Base-by-base conservation (phyloP, 2,329 filamentous ascomycete species). In the Penicillium sp. region DNA sequence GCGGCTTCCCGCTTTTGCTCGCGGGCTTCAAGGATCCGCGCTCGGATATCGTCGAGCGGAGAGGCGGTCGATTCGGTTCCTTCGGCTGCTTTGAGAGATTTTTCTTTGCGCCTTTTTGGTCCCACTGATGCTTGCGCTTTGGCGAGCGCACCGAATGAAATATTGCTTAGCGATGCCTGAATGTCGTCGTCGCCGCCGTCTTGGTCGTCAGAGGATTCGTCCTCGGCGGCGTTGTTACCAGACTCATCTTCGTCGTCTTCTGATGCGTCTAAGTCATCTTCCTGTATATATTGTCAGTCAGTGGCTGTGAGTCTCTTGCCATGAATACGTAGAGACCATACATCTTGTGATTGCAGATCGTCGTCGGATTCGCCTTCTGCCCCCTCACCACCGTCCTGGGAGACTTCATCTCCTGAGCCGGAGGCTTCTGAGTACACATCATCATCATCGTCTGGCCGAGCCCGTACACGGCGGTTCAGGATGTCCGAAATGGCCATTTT, bases 141-240 rank as follows among this genome's bases (percentile, higher is more conserved):
- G 50, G 87, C 87, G 27, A 96, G 74, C n/a, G 87, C 86, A 48
- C 89, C 90, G 58, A 97, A 96, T 16, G 89, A 93, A 50, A 96
- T 80, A 45, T 72, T 75, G 56, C 71, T 74, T 42, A 83, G 65
- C 21, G 67, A 61, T 4, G 62, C 51, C 54, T 59, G 59, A 31
- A 62, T 55, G 51, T 63, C 64, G 30, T 67, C 64, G 20, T 62
- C 54, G 19, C 59, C 67, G 14, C 63, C 59, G 4, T 51, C 49
- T 3, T 53, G 54, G 5, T 52, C 49, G 4, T 53, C 54, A 5
- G 68, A 61, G 33, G 48, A 47, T 15, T 17, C n/a, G 13, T 71
- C 59, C 16, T 71, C 65, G 39, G 72, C 64, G 2, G 64, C 61
- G 26, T 53, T 50, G 6, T n/a, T n/a, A n/a, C n/a, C n/a, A n/a